Percentiles rank a stretch among this genome's conserved stretches.
Conservation (phyloP, 768 basidiomycete genomes). For the Collybiopsis confluens region DNA sequence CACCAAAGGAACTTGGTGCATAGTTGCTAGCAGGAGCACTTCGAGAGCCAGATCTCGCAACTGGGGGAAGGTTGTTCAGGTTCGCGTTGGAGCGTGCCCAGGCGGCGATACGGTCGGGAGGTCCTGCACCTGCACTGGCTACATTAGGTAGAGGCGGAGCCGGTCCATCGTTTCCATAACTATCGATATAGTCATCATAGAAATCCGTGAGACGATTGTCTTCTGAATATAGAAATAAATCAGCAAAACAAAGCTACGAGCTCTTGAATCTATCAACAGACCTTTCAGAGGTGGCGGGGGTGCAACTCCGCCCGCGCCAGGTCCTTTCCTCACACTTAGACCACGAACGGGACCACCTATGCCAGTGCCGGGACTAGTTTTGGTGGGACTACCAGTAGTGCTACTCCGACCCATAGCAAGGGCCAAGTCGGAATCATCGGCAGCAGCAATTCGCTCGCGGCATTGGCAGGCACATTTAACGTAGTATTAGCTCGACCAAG, state of each 20-base stretch:
- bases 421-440: constrained; percentile 14
- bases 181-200: constrained; percentile 70
- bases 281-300: constrained; percentile 37
- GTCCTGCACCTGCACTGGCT: constrained; percentile 15
- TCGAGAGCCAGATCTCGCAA: constrained; percentile 38
- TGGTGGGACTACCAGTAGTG: constrained; percentile 29
- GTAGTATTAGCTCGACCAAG: constrained; percentile 62
- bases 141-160: constrained; percentile 30
- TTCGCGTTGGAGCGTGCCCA: constrained; percentile 54
- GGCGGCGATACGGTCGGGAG: constrained; percentile 46
- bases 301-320: constrained; percentile 17
- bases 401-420: constrained; percentile 32
- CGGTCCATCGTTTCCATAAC: constrained; percentile 42
- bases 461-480: constrained; percentile 41
- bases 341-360: constrained; percentile 44
- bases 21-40: constrained; percentile 49
- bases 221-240: constrained; percentile 7
- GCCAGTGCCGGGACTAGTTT: constrained; percentile 29
- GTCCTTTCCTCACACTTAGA: constrained; percentile 41
- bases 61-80: constrained; percentile 25
- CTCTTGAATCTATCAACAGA: no score
- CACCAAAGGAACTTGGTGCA: constrained; percentile 42
- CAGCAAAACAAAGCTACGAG: background rate
- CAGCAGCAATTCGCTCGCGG: constrained; percentile 37
- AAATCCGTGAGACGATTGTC: constrained; percentile 59